Evolutionary conservation across 2,329 filamentous ascomycete genomes (phyloP), one percentile per base, ranked within the genome.

Genomic region (Talaromyces sp.): DNA sequence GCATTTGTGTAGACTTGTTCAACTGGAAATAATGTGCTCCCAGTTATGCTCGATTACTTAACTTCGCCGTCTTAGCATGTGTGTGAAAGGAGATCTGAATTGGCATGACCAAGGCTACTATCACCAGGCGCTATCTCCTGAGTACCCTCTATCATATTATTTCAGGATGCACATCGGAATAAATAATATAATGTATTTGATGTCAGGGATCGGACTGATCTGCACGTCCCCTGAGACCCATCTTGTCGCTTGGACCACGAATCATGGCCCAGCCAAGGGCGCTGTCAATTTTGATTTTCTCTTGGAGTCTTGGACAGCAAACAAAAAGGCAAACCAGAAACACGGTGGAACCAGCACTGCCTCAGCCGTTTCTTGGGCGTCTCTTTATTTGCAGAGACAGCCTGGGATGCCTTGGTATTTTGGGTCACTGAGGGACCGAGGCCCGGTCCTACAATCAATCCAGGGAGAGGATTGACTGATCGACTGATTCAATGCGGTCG

Each of bases 321-420:
- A 31, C 6, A 46, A 31, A 52, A 25, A 9, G 19, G 33, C 19
- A 19, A 25, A 22, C 13, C 48, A 52, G 48, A 52, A 15, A 52
- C 22, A 39, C 17, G 35, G 48, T 52, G 48, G 48, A 52, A 52
- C 48, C 48, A 39, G 48, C 48, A 52, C 48, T 51, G 48, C 35
- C 35, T 52, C 48, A 17, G 10, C 15, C 11, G 17, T 37, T n/a
- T 37, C 7, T n/a, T 37, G 17, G 4, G 19, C 8, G 33, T 6
- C 10, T 39, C 15, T 9, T 39, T 39, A 52, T 52, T 52, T 25
- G 48, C 48, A 52, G 33, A 52, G 33, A 25, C 13, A 25, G 43
- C 43, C 25, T 46, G 22, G 28, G 22, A n/a, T n/a, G n/a, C n/a
- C n/a, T n/a, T n/a, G n/a, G n/a, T n/a, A n/a, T n/a, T n/a, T n/a